Conservation (phyloP, 257 asterid genomes). For the Solanum peruvianum region DNA sequence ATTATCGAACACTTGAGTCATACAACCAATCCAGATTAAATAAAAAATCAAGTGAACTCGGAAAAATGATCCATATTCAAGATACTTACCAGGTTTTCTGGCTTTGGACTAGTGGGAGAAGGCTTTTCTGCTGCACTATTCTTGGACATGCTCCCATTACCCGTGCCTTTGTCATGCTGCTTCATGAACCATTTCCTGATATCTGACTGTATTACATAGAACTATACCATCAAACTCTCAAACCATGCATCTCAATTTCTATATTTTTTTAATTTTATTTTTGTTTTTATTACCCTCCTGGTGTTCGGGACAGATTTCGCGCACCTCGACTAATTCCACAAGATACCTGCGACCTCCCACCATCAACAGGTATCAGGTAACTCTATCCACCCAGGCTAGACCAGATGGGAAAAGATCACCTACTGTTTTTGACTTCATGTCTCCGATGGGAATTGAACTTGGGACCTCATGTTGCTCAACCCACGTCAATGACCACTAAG, state of each 20-base stretch:
- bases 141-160: constrained; percentile 42
- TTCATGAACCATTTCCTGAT: constrained; percentile 91
- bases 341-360: background rate
- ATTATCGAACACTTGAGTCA: background rate
- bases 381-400: background rate
- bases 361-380: background rate
- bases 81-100: constrained; percentile 33
- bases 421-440: background rate
- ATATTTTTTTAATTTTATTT: background rate
- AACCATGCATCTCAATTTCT: background rate
- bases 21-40: background rate
- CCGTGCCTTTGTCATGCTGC: constrained; percentile 48
- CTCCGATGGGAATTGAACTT: background rate
- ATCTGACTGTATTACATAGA: constrained; percentile 49
- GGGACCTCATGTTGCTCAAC: background rate
- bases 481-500: background rate
- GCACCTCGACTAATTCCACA: background rate
- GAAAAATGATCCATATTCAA: background rate
- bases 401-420: background rate
- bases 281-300: background rate
- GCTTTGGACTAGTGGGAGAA: constrained; percentile 23
- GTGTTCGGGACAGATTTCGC: background rate
- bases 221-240: background rate
- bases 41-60: background rate
- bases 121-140: constrained; percentile 41